These are phyloP conservation scores for Globisporangium canariense DNA, from an alignment of 352 stramenopile genomes.

Conservation along the genomic window DNA sequence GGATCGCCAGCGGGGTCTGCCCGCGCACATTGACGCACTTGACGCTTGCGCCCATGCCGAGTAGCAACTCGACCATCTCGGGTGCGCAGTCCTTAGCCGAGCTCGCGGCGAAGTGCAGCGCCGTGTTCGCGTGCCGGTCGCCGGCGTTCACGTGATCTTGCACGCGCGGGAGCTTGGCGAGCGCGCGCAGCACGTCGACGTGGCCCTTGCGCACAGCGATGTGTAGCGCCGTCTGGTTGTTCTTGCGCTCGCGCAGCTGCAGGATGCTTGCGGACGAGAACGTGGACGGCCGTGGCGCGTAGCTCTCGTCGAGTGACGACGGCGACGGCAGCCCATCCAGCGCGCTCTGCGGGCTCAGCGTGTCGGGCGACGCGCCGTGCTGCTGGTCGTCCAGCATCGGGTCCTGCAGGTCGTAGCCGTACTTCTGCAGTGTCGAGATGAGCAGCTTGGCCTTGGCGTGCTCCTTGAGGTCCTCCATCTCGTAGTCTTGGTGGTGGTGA, in stretches of 20 bases:
- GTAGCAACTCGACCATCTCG: slow-evolving; percentile 68
- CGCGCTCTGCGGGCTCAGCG: slow-evolving; percentile 4
- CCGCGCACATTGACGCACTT: slow-evolving; percentile 71
- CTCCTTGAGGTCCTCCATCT: slow-evolving; percentile 33
- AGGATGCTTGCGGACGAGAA: slow-evolving; percentile 56
- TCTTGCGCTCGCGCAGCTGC: slow-evolving; percentile 76
- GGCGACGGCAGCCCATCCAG: slow-evolving; percentile 16
- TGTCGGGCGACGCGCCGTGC: slow-evolving; percentile 11
- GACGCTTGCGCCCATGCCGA: slow-evolving; percentile 59
- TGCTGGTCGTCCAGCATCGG: slow-evolving; percentile 21
- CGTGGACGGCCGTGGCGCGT: slow-evolving; percentile 23
- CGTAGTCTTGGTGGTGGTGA: background rate
- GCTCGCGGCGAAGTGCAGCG: slow-evolving; percentile 79
- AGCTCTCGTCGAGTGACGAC: slow-evolving; percentile 33
- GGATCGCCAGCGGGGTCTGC: slow-evolving; percentile 80
- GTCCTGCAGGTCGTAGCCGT: slow-evolving; percentile 70
- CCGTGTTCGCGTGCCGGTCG: slow-evolving; percentile 77
- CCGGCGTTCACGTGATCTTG: slow-evolving; percentile 71
- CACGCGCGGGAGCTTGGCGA: slow-evolving; percentile 72
- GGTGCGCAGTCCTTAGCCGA: slow-evolving; percentile 47
- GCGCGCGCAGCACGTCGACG: slow-evolving; percentile 70
- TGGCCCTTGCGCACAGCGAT: slow-evolving; percentile 83
- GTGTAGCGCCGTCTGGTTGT: slow-evolving; percentile 82
- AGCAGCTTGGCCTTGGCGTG: slow-evolving; percentile 60
- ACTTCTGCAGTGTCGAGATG: slow-evolving; percentile 80